Evolutionary conservation across 495 filamentous ascomycete genomes (phyloP), one percentile per base, ranked within the genome.

Genomic region (Glonium stellatum): DNA sequence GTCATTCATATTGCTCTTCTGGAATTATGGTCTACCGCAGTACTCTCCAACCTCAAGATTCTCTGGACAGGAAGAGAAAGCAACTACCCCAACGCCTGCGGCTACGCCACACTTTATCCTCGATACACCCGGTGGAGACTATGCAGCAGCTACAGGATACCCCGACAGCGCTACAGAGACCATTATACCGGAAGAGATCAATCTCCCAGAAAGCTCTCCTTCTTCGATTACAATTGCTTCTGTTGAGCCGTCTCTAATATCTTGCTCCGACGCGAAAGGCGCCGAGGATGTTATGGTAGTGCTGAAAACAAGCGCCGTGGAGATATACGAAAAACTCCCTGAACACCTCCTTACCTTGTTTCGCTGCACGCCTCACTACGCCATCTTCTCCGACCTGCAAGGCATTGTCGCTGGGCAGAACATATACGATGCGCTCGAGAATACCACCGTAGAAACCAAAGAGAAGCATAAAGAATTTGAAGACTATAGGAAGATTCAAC

Each of bases 311-410:
- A 67, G 69, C 55, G 69, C 71, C 19, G 65, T 69, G 18, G 71
- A 74, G 51, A 56, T 69, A 35, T 58, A 65, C 46, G 51, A 70
- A 18, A 72, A 74, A 52, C 64, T 74, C 9, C 70, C 71, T 11
- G 55, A 62, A 21, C 80, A 83, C 65, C 76, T 81, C 71, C 53
- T 72, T 39, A 80, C 78, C 4, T 80, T 78, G 21, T 73, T 82
- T 41, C 73, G 71, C 59, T 81, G 79, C 71, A 70, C 79, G 22
- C 77, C 81, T 13, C 71, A 82, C 69, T 80, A 75, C 64, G 70
- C 80, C 42, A 78, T 84, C 64, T 80, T 79, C 70, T 82, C 79
- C 58, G 81, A 84, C 66, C 77, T 77, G 54, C 74, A 72, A 21
- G 77, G 82, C 57, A 67, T 68, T 12, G 77, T 83, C 57, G 71